phyloP scores from a whole-genome alignment of 129 eudicot genomes.

The Dittrichia graveolens region DNA sequence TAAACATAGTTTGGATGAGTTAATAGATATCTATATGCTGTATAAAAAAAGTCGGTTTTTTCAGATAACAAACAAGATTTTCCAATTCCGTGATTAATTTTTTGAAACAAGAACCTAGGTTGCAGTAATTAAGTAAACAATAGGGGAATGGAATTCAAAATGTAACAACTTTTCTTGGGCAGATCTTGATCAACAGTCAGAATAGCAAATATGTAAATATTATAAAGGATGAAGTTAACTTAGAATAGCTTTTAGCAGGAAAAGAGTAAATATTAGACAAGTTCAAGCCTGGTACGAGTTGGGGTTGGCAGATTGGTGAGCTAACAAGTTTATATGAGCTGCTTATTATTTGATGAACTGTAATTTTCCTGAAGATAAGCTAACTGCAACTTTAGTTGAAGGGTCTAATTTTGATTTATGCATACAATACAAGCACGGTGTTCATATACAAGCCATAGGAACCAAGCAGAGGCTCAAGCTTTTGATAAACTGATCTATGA shows the following conservation, averaged over 20 bases:
- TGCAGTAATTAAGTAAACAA: not conserved
- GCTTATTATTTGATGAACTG: not conserved
- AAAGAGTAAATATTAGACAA: not conserved
- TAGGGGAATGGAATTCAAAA: not conserved
- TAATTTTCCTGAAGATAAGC: not conserved
- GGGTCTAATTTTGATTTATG: not conserved
- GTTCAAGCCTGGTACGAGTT: not conserved
- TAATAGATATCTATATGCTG: constrained; percentile 8
- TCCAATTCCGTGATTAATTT: not conserved
- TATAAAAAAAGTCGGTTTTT: not conserved
- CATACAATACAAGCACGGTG: not conserved
- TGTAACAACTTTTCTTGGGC: not conserved
- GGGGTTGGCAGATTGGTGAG: not conserved
- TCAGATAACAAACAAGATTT: not conserved
- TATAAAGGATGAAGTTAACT: not conserved
- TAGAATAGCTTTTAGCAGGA: no score
- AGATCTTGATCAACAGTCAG: not conserved
- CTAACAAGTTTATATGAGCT: not conserved
- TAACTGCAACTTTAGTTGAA: not conserved
- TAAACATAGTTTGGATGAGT: not conserved
- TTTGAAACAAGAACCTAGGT: not conserved
- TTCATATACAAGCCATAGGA: not conserved
- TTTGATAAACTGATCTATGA: no score
- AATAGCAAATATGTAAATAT: not conserved
- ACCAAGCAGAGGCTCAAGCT: no score